Evolutionary conservation across 768 basidiomycete species (phyloP).

Genomic region (Mycena albidolilacea): DNA sequence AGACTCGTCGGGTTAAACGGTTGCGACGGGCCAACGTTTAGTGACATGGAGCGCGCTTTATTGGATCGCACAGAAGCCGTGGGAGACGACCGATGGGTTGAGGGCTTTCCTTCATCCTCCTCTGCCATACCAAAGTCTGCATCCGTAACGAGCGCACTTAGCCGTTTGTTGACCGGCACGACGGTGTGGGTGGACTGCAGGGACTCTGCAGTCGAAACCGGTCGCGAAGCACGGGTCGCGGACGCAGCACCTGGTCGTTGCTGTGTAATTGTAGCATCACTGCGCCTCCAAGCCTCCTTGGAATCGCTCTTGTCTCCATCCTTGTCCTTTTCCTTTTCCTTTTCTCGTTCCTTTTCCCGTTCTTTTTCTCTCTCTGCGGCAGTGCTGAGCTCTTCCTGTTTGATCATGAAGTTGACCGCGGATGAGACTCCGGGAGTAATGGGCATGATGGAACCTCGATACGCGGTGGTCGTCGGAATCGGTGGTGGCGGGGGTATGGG

Average conservation of each 20-base stretch:
- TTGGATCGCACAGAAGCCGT: constrained; percentile 61
- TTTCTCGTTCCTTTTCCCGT: constrained; percentile 33
- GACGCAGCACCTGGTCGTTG: constrained; percentile 65
- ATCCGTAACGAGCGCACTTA: constrained; percentile 78
- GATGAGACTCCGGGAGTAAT: constrained; percentile 71
- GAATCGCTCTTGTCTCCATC: constrained; percentile 52
- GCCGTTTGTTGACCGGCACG: constrained; percentile 74
- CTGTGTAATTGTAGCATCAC: constrained; percentile 84
- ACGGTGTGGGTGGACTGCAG: constrained; percentile 82
- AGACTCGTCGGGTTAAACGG: constrained; percentile 50
- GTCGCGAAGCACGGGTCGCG: constrained; percentile 70
- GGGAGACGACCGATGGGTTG: constrained; percentile 53
- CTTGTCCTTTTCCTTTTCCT: constrained; percentile 31
- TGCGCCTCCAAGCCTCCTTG: constrained; percentile 86
- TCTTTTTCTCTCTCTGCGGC: constrained; percentile 35
- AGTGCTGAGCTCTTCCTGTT: constrained; percentile 46
- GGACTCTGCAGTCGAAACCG: constrained; percentile 85
- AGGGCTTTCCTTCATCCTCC: constrained; percentile 60
- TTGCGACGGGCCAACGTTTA: constrained; percentile 63
- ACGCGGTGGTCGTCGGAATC: constrained; percentile 46
- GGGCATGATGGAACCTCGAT: constrained; percentile 67
- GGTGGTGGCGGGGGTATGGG: constrained; percentile 43
- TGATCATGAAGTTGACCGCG: constrained; percentile 67
- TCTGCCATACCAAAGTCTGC: constrained; percentile 78
- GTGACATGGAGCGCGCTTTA: constrained; percentile 77